Conservation (phyloP, 169 alveolate species). For the Fabrea salina region DNA sequence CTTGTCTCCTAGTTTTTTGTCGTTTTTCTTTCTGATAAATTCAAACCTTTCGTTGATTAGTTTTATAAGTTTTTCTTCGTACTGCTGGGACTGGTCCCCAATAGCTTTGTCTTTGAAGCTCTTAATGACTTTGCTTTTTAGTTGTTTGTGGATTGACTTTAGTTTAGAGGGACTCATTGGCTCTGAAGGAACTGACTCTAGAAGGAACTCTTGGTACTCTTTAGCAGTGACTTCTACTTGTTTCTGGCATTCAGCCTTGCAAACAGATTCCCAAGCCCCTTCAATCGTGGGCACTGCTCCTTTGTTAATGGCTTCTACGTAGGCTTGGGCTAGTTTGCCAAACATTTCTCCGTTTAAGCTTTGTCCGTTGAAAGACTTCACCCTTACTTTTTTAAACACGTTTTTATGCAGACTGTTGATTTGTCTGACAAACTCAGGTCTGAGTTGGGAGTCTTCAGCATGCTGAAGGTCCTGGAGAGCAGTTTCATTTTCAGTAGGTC, state of each 20-base stretch:
- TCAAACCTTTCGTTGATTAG: slow-evolving; percentile 3
- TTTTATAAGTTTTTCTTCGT: slow-evolving; percentile 6
- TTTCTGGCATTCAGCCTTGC: slow-evolving; percentile 60
- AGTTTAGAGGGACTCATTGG: slow-evolving; percentile 5
- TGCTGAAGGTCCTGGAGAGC: slow-evolving; percentile 68
- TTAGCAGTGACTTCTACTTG: slow-evolving; percentile 45
- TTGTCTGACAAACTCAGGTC: slow-evolving; percentile 72
- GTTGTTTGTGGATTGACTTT: slow-evolving; percentile 19
- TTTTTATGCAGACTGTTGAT: slow-evolving; percentile 43
- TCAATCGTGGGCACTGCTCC: slow-evolving; percentile 82
- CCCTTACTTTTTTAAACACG: slow-evolving; percentile 57
- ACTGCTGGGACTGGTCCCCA: slow-evolving; percentile 7
- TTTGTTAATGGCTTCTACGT: slow-evolving; percentile 76
- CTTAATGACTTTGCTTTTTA: not conserved
- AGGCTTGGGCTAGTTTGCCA: slow-evolving; percentile 58
- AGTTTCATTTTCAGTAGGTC: slow-evolving; percentile 82
- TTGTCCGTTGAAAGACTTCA: slow-evolving; percentile 40
- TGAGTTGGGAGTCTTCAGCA: slow-evolving; percentile 60
- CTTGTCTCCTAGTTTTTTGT: not conserved
- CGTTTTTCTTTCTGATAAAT: not conserved
- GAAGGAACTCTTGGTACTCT: slow-evolving; percentile 37
- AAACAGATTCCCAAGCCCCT: slow-evolving; percentile 75
- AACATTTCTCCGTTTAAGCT: slow-evolving; percentile 76
- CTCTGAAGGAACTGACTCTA: not conserved
- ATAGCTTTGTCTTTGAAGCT: slow-evolving; percentile 35